Base-by-base conservation (phyloP, 345 rosid species). In the Brassica rapa region DNA sequence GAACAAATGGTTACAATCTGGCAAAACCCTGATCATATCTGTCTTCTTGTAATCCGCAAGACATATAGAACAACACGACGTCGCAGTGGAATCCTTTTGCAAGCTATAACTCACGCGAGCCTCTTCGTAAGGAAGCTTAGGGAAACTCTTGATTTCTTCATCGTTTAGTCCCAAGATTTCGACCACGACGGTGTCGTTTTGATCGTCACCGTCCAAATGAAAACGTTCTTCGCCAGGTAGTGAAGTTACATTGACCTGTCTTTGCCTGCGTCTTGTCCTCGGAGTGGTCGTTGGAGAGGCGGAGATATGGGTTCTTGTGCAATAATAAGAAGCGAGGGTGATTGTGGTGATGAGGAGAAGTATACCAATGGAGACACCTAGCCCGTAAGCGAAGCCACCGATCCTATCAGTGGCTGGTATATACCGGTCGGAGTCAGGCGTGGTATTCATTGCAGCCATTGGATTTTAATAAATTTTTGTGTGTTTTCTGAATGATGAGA, bases 1-100 rank as follows among this genome's bases (percentile, higher is more conserved):
- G 59, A 91, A 93, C 15, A 89, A 78, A 69, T 91, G 97, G 11
- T 85, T 84, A 76, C 97, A 94, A 25, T 92, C 92, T 0, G 97
- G 97, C 82, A 94, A 56, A 71, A 84, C 63, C 75, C 95, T 79
- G 8, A 89, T 85, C 75, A 33, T 80, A 51, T 94, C 97, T 0
- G 71, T 70, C 35, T 51, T 74, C 71, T 84, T 89, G 84, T 92
- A 94, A 83, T 94, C 98, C 12, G 87, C 89, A 81, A 94, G 83
- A 72, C 98, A 94, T 6, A 94, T 86, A 0, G 97, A 89, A 57
- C 97, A 94, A 69, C 97, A 90, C 15, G 75, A 75, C 14, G 77
- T 77, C 7, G 91, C 78, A 0, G 85, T 86, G 0, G 94, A 82
- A 68, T 85, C 88, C 19, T 41, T 78, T 66, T 82, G 74, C 70